Evolutionary conservation across 306 rosid genomes (phyloP), one percentile per base, ranked within the genome.

Genomic region (Casuarina cunninghamiana): DNA sequence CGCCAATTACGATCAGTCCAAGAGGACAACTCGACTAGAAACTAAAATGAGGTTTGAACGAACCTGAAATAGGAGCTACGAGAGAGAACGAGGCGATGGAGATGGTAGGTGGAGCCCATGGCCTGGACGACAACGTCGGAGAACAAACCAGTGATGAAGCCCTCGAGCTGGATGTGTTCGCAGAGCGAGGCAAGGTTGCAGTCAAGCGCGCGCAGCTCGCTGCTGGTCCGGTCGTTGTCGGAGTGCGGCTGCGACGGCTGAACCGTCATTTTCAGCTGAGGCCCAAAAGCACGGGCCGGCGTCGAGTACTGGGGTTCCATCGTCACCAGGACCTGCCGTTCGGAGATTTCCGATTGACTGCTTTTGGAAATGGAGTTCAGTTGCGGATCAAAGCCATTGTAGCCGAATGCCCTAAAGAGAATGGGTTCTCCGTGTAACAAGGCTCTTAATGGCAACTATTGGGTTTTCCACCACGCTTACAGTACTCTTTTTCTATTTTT

Each of bases 1-100:
- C 53, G 8, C 49, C 9, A 35, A 77, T 26, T 61, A 39, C 13
- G 58, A 69, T 3, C 10, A 57, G 16, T n/a, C 16, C 65, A 58
- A 26, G 39, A 26, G 4, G 19, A 63, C 15, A 10, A 43, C 37
- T 15, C 16, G 35, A 38, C 37, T 11, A 3, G 16, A 62, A 38
- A 35, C 32, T 16, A 35, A 61, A 61, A 61, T 37, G n/a, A 17
- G 42, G 37, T 67, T 7, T 50, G 5, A 58, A 8, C 65, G 35
- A 48, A 94, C 98, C 98, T 86, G 90, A 95, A 95, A 87, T 95
- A 95, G 13, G 98, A 93, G 84, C 99, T 95, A 76, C 99, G 99
- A 8, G 99, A 93, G 75, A 95, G 93, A 75, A 95, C 88, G 58
- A 95, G 91, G 73, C 97, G 99, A 78, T 95, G 99, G 83, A 93